Percentiles rank a stretch among this genome's conserved stretches.
These are phyloP conservation scores for Blastobotrys serpentis DNA, from an alignment of 1,139 yeast species.

Conservation along the genomic window DNA sequence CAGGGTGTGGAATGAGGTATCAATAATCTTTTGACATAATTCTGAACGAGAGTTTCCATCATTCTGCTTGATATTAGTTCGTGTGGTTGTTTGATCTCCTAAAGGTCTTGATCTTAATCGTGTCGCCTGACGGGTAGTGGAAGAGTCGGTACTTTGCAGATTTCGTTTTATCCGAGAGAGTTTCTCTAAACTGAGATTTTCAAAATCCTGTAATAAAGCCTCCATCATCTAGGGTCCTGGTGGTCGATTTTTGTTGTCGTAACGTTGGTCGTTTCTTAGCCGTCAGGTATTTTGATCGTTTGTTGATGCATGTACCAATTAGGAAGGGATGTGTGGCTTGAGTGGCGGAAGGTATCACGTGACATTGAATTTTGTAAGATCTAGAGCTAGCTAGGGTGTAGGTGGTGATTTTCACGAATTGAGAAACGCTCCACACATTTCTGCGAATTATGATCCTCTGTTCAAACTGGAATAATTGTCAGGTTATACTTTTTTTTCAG, in stretches of 20 bases:
- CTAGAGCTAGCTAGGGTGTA: no score
- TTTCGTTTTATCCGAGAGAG: slow-evolving; percentile 19
- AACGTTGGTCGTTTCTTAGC: background rate
- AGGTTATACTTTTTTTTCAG: no score
- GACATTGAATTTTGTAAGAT: no score
- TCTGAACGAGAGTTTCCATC: slow-evolving; percentile 15
- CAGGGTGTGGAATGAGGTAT: slow-evolving; percentile 16
- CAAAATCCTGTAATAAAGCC: slow-evolving; percentile 19
- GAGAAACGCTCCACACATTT: no score
- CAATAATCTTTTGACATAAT: slow-evolving; percentile 19
- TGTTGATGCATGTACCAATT: slow-evolving; percentile 7
- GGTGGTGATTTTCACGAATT: no score
- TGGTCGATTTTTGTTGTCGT: slow-evolving; percentile 2
- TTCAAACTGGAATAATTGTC: no score
- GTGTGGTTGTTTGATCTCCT: slow-evolving; percentile 3
- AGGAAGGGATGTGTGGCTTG: slow-evolving; percentile 5
- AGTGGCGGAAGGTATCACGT: background rate
- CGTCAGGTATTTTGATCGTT: slow-evolving; percentile 5
- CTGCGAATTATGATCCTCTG: no score
- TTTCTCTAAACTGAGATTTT: slow-evolving; percentile 19
- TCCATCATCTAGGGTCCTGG: slow-evolving; percentile 4
- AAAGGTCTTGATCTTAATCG: slow-evolving; percentile 15
- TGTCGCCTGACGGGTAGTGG: slow-evolving; percentile 7
- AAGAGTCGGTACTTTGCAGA: slow-evolving; percentile 13
- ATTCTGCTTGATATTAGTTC: background rate